phyloP scores from a whole-genome alignment of 139 green algal genomes.

The Asterochloris erici region DNA sequence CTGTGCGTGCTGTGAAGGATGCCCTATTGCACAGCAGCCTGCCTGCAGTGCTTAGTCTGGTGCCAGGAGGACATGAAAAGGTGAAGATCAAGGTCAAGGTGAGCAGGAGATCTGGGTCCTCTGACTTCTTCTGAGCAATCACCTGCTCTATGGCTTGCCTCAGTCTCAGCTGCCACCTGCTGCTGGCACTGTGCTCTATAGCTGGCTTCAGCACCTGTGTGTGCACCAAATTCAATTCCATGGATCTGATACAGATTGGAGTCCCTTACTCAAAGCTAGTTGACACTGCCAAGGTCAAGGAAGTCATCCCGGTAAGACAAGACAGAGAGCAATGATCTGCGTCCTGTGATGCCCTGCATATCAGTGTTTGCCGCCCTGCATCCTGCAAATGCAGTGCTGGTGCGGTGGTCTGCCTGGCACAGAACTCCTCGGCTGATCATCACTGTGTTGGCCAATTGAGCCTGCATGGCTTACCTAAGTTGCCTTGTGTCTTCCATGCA shows the following conservation, averaged over 20 bases:
- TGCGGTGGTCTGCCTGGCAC: neutral
- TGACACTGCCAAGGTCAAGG: no score
- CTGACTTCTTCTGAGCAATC: neutral
- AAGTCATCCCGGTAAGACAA: no score
- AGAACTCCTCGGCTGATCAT: neutral
- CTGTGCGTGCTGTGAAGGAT: constrained; percentile 10
- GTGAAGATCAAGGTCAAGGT: constrained; percentile 18
- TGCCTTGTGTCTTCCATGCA: neutral
- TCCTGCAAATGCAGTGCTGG: neutral
- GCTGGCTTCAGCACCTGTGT: neutral
- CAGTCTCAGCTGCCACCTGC: no score
- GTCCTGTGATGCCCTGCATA: neutral
- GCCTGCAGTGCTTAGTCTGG: constrained; percentile 1
- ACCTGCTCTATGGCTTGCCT: neutral
- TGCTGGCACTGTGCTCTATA: neutral
- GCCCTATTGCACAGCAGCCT: constrained; percentile 1
- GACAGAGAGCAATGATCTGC: neutral
- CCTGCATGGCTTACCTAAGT: neutral
- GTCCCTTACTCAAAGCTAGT: neutral
- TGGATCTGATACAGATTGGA: neutral
- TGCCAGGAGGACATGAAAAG: constrained; percentile 15
- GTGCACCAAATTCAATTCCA: neutral
- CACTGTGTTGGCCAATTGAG: neutral
- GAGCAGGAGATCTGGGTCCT: no score
- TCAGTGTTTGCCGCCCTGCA: neutral